These are phyloP conservation scores for Groenewaldozyma tartarivorans DNA, from an alignment of 805 yeast genomes.

Conservation along the genomic window DNA sequence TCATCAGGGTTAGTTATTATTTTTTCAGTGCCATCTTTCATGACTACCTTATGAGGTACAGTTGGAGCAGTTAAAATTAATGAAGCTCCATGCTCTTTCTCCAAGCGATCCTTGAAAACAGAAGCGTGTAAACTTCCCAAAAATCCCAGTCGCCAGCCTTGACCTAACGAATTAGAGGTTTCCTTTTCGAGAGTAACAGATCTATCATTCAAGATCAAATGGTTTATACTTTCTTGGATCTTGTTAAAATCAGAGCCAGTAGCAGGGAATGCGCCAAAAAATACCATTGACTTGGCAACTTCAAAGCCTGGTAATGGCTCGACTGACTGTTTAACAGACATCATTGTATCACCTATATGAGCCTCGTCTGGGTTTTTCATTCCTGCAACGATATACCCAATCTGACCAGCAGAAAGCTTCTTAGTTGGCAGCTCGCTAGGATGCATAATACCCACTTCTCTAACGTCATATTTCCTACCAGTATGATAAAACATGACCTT, in stretches of 20 bases:
- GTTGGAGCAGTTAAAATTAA: constrained; percentile 92
- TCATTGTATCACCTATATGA: constrained; percentile 82
- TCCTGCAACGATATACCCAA: constrained; percentile 90
- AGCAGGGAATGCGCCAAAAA: constrained; percentile 96
- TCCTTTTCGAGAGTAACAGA: constrained; percentile 84
- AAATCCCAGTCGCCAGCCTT: constrained; percentile 96
- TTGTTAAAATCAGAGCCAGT: constrained; percentile 85
- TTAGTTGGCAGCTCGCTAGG: constrained; percentile 72
- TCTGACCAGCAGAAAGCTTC: constrained; percentile 75
- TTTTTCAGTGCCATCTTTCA: constrained; percentile 51
- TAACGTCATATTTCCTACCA: constrained; percentile 66
- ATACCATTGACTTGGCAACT: constrained; percentile 96
- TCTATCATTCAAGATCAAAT: constrained; percentile 82
- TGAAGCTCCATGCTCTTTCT: constrained; percentile 89
- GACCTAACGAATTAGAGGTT: constrained; percentile 88
- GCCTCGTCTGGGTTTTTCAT: constrained; percentile 85
- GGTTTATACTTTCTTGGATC: constrained; percentile 82
- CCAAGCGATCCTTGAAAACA: constrained; percentile 84
- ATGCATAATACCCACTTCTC: constrained; percentile 92
- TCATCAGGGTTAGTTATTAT: constrained; percentile 85
- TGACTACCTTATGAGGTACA: constrained; percentile 79
- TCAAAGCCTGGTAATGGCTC: constrained; percentile 90
- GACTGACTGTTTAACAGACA: constrained; percentile 42
- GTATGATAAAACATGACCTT: constrained; percentile 73
- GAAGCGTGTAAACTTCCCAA: constrained; percentile 92